A percentile compares a stretch with the other conserved stretches of the same genome.
Conservation (phyloP, 306 rosid species). For the Cucumis melo region DNA sequence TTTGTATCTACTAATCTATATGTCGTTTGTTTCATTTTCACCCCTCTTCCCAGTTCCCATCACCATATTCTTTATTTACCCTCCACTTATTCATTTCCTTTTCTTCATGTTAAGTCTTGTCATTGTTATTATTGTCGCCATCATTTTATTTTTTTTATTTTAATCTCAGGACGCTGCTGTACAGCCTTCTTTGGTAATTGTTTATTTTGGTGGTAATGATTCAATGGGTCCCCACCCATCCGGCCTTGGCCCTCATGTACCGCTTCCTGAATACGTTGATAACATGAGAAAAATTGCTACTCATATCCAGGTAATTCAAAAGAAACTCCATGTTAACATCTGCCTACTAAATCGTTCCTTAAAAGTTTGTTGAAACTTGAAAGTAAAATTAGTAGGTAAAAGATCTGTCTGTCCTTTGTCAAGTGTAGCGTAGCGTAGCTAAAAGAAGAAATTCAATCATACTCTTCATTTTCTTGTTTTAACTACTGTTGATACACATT, state of each 20-base stretch:
- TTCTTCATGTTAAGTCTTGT: not conserved
- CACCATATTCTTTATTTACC: not conserved
- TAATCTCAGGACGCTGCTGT: conserved; percentile 50
- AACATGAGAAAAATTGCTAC: conserved; percentile 62
- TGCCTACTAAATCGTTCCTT: not conserved
- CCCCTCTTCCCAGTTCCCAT: not conserved
- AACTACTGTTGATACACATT: conserved; percentile 4
- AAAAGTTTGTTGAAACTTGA: not conserved
- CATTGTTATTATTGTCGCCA: not conserved
- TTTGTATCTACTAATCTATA: too few relatives aligned
- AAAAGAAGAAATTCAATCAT: not conserved
- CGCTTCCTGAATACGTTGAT: conserved; percentile 61
- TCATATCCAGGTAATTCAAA: conserved; percentile 59
- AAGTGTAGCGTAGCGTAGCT: not conserved
- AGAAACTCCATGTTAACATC: not conserved
- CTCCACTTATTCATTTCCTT: not conserved
- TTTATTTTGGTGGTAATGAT: conserved; percentile 90
- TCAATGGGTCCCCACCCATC: conserved; percentile 89
- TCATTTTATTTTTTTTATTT: not conserved
- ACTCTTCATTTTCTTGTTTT: not conserved
- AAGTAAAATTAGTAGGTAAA: not conserved
- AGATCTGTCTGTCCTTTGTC: not conserved
- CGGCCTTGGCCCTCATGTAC: conserved; percentile 89
- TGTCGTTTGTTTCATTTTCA: not conserved
- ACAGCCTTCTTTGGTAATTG: conserved; percentile 79